A percentile compares a stretch with the other conserved stretches of the same genome.
phyloP scores from a whole-genome alignment of 192 early-diverging fungal genomes.

The Coemansia sp. region DNA sequence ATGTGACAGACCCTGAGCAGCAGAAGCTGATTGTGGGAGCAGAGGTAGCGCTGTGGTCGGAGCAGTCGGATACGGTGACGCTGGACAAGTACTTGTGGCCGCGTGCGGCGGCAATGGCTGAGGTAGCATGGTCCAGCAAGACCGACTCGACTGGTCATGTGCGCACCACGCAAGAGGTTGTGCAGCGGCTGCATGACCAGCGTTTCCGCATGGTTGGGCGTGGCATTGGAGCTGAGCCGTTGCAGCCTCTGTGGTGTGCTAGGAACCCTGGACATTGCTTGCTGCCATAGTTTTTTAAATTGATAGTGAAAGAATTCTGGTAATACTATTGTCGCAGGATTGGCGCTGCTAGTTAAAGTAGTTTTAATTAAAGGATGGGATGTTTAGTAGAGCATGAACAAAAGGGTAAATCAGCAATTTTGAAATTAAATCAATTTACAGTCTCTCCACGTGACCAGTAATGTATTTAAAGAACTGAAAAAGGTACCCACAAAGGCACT shows the following conservation, averaged over 20 bases:
- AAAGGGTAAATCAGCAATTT: too few species aligned
- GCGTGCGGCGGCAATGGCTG: slow-evolving; percentile 64
- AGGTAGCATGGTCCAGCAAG: slow-evolving; percentile 71
- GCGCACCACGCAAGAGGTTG: slow-evolving; percentile 61
- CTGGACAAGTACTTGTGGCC: slow-evolving; percentile 71
- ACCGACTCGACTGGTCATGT: slow-evolving; percentile 52
- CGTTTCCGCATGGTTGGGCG: slow-evolving; percentile 69
- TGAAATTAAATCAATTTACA: too few species aligned
- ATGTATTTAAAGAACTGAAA: too few species aligned
- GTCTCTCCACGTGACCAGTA: too few species aligned
- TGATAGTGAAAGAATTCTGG: too few species aligned
- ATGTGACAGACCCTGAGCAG: slow-evolving; percentile 55
- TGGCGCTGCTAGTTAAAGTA: too few species aligned
- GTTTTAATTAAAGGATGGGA: too few species aligned
- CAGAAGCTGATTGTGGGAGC: slow-evolving; percentile 64
- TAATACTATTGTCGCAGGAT: too few species aligned
- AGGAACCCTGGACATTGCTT: slow-evolving; percentile 58
- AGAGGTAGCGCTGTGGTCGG: slow-evolving; percentile 72
- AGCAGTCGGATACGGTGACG: slow-evolving; percentile 60
- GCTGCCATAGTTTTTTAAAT: slow-evolving; percentile 14
- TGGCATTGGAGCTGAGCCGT: slow-evolving; percentile 65
- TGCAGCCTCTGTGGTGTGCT: slow-evolving; percentile 77
- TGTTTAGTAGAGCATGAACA: too few species aligned
- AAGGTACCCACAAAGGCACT: too few species aligned
- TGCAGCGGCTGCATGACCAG: slow-evolving; percentile 67